These are phyloP conservation scores for Paramecium caudatum DNA, from an alignment of 73 alveolate species.

Conservation along the genomic window DNA sequence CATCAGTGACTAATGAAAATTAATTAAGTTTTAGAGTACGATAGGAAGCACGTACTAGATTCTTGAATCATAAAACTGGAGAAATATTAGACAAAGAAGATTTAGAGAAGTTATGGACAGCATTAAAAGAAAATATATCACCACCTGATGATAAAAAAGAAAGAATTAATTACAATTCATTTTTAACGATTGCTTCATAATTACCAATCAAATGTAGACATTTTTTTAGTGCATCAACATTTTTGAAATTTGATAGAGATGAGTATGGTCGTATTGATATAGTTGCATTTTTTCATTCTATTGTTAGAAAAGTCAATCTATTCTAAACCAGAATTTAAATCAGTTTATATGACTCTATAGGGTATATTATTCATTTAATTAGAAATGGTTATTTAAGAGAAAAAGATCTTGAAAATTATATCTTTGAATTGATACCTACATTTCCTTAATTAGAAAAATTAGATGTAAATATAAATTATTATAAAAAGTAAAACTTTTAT, in stretches of 20 bases:
- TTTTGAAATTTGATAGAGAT: slow-evolving; percentile 96
- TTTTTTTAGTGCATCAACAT: slow-evolving; percentile 93
- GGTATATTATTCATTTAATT: slow-evolving; percentile 38
- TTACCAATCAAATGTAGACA: slow-evolving; percentile 89
- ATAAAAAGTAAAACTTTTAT: slow-evolving; percentile 90
- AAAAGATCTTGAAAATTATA: slow-evolving; percentile 98
- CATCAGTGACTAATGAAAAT: slow-evolving; percentile 85
- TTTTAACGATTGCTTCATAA: slow-evolving; percentile 80
- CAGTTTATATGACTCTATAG: slow-evolving; percentile 89
- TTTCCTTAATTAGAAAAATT: slow-evolving; percentile 89
- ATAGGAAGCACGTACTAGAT: slow-evolving; percentile 95
- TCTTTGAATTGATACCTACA: slow-evolving; percentile 96
- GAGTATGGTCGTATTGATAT: slow-evolving; percentile 98
- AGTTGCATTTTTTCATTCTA: slow-evolving; percentile 98
- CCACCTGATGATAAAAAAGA: slow-evolving; percentile 97
- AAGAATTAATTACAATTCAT: slow-evolving; percentile 93
- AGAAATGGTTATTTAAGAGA: slow-evolving; percentile 91
- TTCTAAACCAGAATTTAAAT: slow-evolving; percentile 92
- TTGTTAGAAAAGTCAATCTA: slow-evolving; percentile 94
- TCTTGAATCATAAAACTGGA: slow-evolving; percentile 93
- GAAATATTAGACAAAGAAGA: slow-evolving; percentile 95
- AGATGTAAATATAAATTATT: background rate
- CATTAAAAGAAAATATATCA: slow-evolving; percentile 88
- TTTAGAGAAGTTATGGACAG: slow-evolving; percentile 93
- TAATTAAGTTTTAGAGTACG: slow-evolving; percentile 91